phyloP scores from a whole-genome alignment of 345 rosid species.

The Hibiscus trionum region DNA sequence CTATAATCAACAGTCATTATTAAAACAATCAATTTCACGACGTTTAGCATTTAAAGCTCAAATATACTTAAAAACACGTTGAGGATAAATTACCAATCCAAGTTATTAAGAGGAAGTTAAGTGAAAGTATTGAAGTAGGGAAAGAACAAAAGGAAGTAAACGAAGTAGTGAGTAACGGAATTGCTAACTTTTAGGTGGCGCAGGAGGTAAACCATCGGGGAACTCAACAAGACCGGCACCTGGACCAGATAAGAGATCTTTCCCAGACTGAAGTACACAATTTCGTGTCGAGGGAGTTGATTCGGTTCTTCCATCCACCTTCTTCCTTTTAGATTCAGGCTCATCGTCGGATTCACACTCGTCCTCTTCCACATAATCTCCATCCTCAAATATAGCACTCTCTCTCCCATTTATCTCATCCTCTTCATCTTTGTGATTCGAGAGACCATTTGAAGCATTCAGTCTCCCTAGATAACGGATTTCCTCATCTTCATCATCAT shows the following conservation, averaged over 20 bases:
- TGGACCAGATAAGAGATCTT: conserved; percentile 31
- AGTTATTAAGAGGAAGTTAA: not conserved
- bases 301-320: conserved; percentile 36
- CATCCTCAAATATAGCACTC: conserved; percentile 14
- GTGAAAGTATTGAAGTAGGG: not conserved
- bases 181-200: conserved; percentile 56
- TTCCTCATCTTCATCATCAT: conserved; percentile 52
- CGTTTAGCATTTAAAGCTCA: not conserved
- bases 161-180: not conserved
- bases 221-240: conserved; percentile 41
- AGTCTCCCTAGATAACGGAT: conserved; percentile 54
- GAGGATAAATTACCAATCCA: not conserved
- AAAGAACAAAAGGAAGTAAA: not conserved
- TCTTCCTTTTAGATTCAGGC: conserved; percentile 29
- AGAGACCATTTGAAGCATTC: conserved; percentile 31
- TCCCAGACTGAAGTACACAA: conserved; percentile 50
- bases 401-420: conserved; percentile 26
- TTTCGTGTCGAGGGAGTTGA: conserved; percentile 44
- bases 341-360: conserved; percentile 31
- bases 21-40: not conserved
- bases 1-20: conserved; percentile 22
- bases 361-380: conserved; percentile 30
- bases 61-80: not conserved
- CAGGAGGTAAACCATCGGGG: conserved; percentile 62
- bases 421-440: conserved; percentile 23